These are phyloP conservation scores for Nicotiana benthamiana DNA, from an alignment of 257 asterid species.

Conservation along the genomic window DNA sequence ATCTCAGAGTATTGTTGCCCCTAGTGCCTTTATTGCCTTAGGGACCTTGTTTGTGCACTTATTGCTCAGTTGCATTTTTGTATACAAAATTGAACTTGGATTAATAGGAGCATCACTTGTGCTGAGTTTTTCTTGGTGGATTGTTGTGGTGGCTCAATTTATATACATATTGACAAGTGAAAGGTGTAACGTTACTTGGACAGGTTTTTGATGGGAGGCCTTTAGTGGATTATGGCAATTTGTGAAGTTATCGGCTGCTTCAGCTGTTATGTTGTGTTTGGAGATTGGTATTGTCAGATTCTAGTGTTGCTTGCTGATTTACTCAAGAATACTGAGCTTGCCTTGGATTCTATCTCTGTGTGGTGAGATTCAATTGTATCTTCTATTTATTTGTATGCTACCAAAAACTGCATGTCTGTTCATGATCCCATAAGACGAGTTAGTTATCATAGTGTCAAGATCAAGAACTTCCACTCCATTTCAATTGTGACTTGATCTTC, in stretches of 20 bases:
- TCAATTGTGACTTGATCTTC: background rate
- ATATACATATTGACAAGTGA: slow-evolving; percentile 24
- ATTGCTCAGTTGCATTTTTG: slow-evolving; percentile 14
- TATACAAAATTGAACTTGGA: slow-evolving; percentile 25
- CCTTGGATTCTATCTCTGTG: slow-evolving; percentile 29
- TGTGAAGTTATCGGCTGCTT: slow-evolving; percentile 23
- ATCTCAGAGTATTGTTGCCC: slow-evolving; percentile 27
- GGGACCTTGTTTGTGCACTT: slow-evolving; percentile 14
- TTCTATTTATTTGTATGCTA: background rate
- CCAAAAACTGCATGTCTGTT: background rate
- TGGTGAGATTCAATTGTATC: slow-evolving; percentile 10
- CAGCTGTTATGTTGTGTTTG: slow-evolving; percentile 37
- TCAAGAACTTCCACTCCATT: background rate
- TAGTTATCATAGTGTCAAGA: background rate
- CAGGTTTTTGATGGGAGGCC: slow-evolving; percentile 22
- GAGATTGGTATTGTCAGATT: slow-evolving; percentile 33
- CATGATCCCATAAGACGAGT: background rate
- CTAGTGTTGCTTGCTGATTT: slow-evolving; percentile 30
- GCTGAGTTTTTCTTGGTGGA: slow-evolving; percentile 33
- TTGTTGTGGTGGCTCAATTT: slow-evolving; percentile 26
- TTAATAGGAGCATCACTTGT: slow-evolving; percentile 22
- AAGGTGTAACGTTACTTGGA: slow-evolving; percentile 24
- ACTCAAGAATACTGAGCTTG: slow-evolving; percentile 28
- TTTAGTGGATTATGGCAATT: slow-evolving; percentile 27
- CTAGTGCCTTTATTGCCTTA: slow-evolving; percentile 26